Conservation (phyloP, 202 grass and related monocot genomes). For the Bolboschoenoplectus hybrid region DNA sequence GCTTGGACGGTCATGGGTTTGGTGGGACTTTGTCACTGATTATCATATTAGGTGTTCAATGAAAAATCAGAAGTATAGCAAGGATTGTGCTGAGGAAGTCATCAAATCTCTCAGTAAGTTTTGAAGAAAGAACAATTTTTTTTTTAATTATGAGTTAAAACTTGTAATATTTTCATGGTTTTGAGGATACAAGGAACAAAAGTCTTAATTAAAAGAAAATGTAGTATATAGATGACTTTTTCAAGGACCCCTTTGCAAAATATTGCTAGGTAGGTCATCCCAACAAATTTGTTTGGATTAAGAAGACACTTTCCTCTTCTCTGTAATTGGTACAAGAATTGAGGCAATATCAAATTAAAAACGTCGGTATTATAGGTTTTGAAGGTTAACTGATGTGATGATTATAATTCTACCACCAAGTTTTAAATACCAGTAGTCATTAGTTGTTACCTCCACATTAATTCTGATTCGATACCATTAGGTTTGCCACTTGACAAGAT, state of each 20-base stretch:
- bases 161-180: neutral
- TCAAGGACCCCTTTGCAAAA: neutral
- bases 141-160: neutral
- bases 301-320: neutral
- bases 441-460: neutral
- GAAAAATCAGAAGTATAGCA: conserved; percentile 61
- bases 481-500: conserved; percentile 65
- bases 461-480: conserved; percentile 28
- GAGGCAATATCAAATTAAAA: neutral
- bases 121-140: neutral
- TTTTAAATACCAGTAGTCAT: neutral
- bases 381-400: neutral
- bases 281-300: neutral
- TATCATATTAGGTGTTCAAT: conserved; percentile 91
- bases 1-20: conserved; percentile 53
- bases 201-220: neutral
- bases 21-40: conserved; percentile 91
- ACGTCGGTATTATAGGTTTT: neutral
- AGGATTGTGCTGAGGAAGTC: conserved; percentile 54
- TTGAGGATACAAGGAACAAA: neutral
- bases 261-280: neutral
- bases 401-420: neutral
- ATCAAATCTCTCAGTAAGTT: conserved; percentile 61
- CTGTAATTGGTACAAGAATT: neutral
- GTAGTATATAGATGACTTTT: neutral